Conservation (phyloP, 2,329 filamentous ascomycete species). For the Colletotrichum navitas region DNA sequence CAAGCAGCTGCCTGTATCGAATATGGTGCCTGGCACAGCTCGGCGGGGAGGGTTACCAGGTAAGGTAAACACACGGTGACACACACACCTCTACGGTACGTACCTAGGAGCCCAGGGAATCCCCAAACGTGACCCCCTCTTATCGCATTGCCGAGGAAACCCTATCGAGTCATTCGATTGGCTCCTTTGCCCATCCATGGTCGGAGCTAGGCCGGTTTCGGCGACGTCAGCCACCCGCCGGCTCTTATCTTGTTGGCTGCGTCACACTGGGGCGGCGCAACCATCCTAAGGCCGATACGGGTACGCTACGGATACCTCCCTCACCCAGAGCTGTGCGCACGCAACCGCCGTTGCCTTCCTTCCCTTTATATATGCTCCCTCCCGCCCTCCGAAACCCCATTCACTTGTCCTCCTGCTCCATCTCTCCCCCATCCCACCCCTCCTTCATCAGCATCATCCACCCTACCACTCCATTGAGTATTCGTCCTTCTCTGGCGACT, state of each 20-base stretch:
- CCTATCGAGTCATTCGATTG: conserved; percentile 46
- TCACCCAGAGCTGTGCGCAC: conserved; percentile 42
- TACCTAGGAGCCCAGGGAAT: conserved; percentile 21
- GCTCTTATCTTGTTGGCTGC: conserved; percentile 44
- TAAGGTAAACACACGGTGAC: not conserved
- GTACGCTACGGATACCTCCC: conserved; percentile 34
- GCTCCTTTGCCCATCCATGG: conserved; percentile 20
- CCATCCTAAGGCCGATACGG: conserved; percentile 31
- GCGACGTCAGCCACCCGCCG: conserved; percentile 43
- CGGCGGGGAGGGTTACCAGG: not conserved
- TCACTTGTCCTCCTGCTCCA: conserved; percentile 46
- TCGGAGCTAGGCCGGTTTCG: conserved; percentile 46
- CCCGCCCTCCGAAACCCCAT: conserved; percentile 43
- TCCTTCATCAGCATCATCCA: conserved; percentile 42
- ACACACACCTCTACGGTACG: not conserved
- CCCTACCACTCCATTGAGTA: conserved; percentile 43
- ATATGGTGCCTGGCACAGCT: conserved; percentile 20
- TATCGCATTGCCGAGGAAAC: conserved; percentile 49
- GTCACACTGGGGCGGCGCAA: conserved; percentile 42
- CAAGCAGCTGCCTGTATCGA: conserved; percentile 27
- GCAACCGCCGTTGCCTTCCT: conserved; percentile 43
- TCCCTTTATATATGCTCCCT: conserved; percentile 46
- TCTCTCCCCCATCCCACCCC: conserved; percentile 46
- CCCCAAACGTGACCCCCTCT: conserved; percentile 42
- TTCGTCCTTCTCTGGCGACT: conserved; percentile 42